These are phyloP conservation scores for Pseudopyrenochaeta lycopersici DNA, from an alignment of 2,329 filamentous ascomycete genomes.

Conservation along the genomic window DNA sequence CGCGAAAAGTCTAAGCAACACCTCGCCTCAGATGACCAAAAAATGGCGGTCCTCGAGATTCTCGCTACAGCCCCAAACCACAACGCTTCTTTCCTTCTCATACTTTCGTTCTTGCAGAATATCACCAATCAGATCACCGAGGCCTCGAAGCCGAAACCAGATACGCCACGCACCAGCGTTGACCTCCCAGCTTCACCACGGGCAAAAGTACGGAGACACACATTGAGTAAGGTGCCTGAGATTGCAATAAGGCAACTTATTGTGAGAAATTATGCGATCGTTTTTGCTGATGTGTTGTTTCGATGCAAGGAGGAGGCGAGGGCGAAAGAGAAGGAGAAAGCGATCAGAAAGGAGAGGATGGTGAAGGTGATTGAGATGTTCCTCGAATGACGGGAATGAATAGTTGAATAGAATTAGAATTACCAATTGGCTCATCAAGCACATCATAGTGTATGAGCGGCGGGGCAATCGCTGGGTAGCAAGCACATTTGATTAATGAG, in stretches of 20 bases:
- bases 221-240: conserved; percentile 56
- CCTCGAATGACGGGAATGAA: conserved; percentile 45
- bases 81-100: conserved; percentile 88
- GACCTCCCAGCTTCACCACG: conserved; percentile 44
- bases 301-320: conserved; percentile 53
- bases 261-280: conserved; percentile 69
- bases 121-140: conserved; percentile 64
- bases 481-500: not conserved
- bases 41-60: conserved; percentile 74
- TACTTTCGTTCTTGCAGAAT: conserved; percentile 77
- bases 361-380: conserved; percentile 76
- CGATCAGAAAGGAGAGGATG: conserved; percentile 69
- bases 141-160: conserved; percentile 28
- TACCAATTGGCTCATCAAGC: not conserved
- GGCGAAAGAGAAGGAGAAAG: conserved; percentile 66
- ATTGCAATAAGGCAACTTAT: conserved; percentile 66
- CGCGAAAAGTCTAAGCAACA: conserved; percentile 56
- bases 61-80: conserved; percentile 74
- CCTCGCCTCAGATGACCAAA: conserved; percentile 61
- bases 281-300: conserved; percentile 73
- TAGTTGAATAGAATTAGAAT: not conserved
- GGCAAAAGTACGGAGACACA: conserved; percentile 47
- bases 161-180: conserved; percentile 36
- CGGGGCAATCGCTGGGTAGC: too few relatives aligned
- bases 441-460: not conserved